Evolutionary conservation across 2,329 filamentous ascomycete species (phyloP).

Genomic region (Claviceps purpurea): DNA sequence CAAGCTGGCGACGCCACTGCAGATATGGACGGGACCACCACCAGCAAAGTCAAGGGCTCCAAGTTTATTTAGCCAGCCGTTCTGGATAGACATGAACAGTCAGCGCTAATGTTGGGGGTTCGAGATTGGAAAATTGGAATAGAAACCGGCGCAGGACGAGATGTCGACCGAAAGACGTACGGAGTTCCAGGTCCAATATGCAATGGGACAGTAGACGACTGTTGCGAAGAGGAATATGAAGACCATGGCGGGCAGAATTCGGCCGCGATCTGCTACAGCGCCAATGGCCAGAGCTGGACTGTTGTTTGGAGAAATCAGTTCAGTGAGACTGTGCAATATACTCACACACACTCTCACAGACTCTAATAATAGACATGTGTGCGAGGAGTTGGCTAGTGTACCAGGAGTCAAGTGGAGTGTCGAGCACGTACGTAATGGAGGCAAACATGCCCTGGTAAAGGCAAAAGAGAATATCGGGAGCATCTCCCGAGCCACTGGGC

Average conservation of each 20-base stretch:
- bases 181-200: slow-evolving; percentile 67
- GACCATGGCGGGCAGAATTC: slow-evolving; percentile 46
- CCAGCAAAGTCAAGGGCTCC: slow-evolving; percentile 64
- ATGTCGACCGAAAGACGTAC: neutral
- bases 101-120: neutral
- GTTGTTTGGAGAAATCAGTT: slow-evolving; percentile 10
- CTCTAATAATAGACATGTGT: no score
- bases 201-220: slow-evolving; percentile 59
- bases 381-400: no score
- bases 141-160: neutral
- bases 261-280: slow-evolving; percentile 46
- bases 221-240: slow-evolving; percentile 62
- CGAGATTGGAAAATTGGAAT: no score
- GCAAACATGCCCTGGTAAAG: slow-evolving; percentile 87
- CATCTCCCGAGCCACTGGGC: slow-evolving; percentile 55
- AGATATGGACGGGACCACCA: slow-evolving; percentile 62
- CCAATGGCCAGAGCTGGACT: slow-evolving; percentile 44
- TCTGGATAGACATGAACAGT: slow-evolving; percentile 12
- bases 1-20: slow-evolving; percentile 56
- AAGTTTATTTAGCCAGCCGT: slow-evolving; percentile 57
- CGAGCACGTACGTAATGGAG: slow-evolving; percentile 59
- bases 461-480: slow-evolving; percentile 75
- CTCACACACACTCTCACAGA: no score
- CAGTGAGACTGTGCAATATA: no score
- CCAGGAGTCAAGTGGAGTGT: neutral